Evolutionary conservation across 495 filamentous ascomycete genomes (phyloP), one percentile per base, ranked within the genome.

Genomic region (Rhypophila decipiens): DNA sequence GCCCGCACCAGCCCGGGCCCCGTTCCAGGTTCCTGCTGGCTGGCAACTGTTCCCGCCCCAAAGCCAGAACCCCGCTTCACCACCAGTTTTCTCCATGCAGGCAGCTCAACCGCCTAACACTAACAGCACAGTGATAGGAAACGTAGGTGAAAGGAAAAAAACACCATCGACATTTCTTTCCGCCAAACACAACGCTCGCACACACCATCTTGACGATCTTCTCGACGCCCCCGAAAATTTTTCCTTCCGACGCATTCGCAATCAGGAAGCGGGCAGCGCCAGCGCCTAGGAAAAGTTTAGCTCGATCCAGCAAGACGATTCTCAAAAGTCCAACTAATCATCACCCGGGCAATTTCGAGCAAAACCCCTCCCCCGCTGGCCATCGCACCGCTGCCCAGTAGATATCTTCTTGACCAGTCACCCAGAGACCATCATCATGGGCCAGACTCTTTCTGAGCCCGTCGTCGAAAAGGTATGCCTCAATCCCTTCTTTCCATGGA

Each of bases 361-460:
- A 34, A 34, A 29, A 44, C 11, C 45, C 49, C 44, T 49, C 38
- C 41, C 43, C 44, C 38, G 27, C 27, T 31, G 27, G 27, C 7
- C 13, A 7, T 7, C 7, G 7, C 27, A 13, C 27, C 7, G 7
- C 27, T n/a, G n/a, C n/a, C 46, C 52, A 42, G 59, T 60, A 56
- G 61, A 54, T 52, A 53, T 47, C 38, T 24, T 43, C 52, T 54
- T 58, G 49, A 51, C 53, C 37, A 55, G 45, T 49, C 35, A 40
- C 43, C 43, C 42, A 49, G 24, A 46, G 39, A 42, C 21, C 52
- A 38, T 60, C 61, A 67, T 59, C 64, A 98, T 98, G 93, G 93
- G 93, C 81, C 93, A 98, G 80, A 98, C 93, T 67, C 84, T 98
- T 63, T 97, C 93, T 65, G 94, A 98, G 77, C 93, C 93, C 42